Evolutionary conservation across 1,284 basidiomycete species (phyloP).

Genomic region (Naganishia sp.): DNA sequence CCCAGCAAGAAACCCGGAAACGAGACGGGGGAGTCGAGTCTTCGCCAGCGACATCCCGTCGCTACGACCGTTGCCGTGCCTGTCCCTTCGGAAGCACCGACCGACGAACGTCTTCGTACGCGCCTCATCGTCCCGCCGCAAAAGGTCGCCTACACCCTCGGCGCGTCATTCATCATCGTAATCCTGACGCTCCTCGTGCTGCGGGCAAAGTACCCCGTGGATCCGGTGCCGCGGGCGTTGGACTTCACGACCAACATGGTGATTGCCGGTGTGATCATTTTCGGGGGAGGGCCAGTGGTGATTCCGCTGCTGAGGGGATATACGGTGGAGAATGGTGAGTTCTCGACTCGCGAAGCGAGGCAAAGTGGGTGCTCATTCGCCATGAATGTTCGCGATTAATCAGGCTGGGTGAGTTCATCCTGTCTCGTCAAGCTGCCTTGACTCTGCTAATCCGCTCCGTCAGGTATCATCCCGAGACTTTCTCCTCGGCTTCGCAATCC

Average conservation of each 20-base stretch:
- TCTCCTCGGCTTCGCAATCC: conserved; percentile 60
- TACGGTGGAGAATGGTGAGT: conserved; percentile 58
- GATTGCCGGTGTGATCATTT: conserved; percentile 60
- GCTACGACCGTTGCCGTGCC: background rate
- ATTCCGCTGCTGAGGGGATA: conserved; percentile 63
- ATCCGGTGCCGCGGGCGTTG: conserved; percentile 45
- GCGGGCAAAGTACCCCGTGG: conserved; percentile 42
- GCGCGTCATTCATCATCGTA: conserved; percentile 49
- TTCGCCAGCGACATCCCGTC: conserved; percentile 5
- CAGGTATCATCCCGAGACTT: conserved; percentile 36
- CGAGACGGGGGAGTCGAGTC: background rate
- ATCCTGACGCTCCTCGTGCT: conserved; percentile 45
- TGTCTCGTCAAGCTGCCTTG: background rate
- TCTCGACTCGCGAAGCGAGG: background rate
- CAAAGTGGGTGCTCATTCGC: background rate
- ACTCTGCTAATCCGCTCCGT: conserved; percentile 17
- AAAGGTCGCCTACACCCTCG: conserved; percentile 38
- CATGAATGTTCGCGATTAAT: too few species aligned
- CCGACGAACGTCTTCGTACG: conserved; percentile 24
- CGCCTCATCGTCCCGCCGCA: conserved; percentile 42
- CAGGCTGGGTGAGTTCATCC: conserved; percentile 6
- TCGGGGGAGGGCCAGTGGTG: conserved; percentile 65
- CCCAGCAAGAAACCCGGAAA: background rate
- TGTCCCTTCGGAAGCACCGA: background rate
- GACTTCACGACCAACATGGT: conserved; percentile 58